Conservation (phyloP, 2,329 filamentous ascomycete species). For the Sporothrix sp. region DNA sequence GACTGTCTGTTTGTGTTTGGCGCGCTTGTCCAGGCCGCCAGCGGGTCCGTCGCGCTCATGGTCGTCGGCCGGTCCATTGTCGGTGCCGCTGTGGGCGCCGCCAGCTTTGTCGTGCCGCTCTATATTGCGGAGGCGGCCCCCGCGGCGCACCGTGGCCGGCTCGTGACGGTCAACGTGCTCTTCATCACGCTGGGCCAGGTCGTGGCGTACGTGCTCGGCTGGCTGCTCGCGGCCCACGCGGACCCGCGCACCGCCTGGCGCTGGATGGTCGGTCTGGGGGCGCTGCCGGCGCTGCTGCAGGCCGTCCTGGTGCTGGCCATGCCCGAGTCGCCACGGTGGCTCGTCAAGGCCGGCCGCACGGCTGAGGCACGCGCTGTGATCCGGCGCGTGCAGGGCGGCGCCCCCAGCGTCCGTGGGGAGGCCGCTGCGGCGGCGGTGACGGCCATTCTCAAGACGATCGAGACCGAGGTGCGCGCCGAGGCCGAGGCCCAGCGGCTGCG, state of each 20-base stretch:
- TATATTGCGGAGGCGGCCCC: slow-evolving; percentile 85
- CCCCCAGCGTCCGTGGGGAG: slow-evolving; percentile 34
- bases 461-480: slow-evolving; percentile 65
- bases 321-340: slow-evolving; percentile 84
- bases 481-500: slow-evolving; percentile 40
- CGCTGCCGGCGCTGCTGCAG: slow-evolving; percentile 65
- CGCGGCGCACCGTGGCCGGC: slow-evolving; percentile 60
- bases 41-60: slow-evolving; percentile 52
- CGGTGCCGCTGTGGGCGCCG: slow-evolving; percentile 62
- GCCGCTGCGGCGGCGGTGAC: slow-evolving; percentile 35
- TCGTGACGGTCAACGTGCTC: slow-evolving; percentile 73
- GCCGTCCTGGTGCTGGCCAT: slow-evolving; percentile 57
- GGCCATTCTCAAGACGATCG: slow-evolving; percentile 57
- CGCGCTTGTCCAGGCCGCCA: slow-evolving; percentile 53
- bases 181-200: slow-evolving; percentile 86
- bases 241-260: slow-evolving; percentile 58
- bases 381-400: slow-evolving; percentile 43
- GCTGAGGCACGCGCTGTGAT: slow-evolving; percentile 57
- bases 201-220: slow-evolving; percentile 77
- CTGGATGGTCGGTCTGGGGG: slow-evolving; percentile 85
- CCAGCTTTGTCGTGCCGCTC: slow-evolving; percentile 73
- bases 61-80: slow-evolving; percentile 59
- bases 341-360: slow-evolving; percentile 58
- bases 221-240: slow-evolving; percentile 54
- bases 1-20: slow-evolving; percentile 60